A percentile compares a stretch with the other conserved stretches of the same genome.
These are phyloP conservation scores for Cyclotella distinguenda DNA, from an alignment of 108 stramenopile species.

Conservation along the genomic window DNA sequence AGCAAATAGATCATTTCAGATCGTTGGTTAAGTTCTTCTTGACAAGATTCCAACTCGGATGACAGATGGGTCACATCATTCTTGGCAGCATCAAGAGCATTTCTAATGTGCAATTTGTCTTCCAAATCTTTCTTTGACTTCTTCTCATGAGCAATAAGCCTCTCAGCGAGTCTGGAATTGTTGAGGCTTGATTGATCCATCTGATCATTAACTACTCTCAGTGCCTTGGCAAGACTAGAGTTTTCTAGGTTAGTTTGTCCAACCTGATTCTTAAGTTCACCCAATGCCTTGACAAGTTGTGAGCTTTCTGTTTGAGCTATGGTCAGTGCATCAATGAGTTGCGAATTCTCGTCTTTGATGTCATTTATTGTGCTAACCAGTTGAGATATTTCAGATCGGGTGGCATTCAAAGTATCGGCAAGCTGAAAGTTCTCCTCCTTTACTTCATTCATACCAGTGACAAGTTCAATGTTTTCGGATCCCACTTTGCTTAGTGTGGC, in stretches of 20 bases:
- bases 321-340: constrained; percentile 3
- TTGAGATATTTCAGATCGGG: background rate
- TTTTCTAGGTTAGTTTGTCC: background rate
- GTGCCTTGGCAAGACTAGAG: background rate
- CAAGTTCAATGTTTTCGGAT: background rate
- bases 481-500: background rate
- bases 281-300: background rate
- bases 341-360: background rate
- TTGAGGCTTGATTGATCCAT: background rate
- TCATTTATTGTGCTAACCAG: background rate
- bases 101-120: background rate
- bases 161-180: background rate
- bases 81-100: constrained; percentile 5
- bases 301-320: background rate
- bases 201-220: background rate
- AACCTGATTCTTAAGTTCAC: background rate
- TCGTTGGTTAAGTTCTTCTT: constrained; percentile 8
- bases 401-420: constrained; percentile 4
- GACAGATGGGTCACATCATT: constrained; percentile 1
- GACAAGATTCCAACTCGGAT: background rate
- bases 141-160: background rate
- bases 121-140: background rate
- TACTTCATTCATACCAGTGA: background rate
- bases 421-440: constrained; percentile 11
- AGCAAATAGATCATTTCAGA: constrained; percentile 3